These are phyloP conservation scores for Xylaria longipes DNA, from an alignment of 495 filamentous ascomycete species.

Conservation along the genomic window DNA sequence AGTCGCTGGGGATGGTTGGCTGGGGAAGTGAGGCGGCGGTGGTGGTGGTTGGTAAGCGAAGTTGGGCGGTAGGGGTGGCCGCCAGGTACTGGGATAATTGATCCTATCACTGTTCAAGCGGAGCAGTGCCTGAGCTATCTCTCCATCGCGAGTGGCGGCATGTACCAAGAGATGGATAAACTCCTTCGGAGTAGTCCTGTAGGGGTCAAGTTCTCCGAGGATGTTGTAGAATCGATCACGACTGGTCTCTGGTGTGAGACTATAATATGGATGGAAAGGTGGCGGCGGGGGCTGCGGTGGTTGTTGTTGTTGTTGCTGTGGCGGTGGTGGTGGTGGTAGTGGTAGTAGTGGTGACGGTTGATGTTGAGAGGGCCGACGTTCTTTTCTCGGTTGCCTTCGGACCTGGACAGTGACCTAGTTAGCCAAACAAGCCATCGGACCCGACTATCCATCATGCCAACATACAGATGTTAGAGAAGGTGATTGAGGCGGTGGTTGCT, in stretches of 20 bases:
- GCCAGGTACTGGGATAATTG: conserved; percentile 6
- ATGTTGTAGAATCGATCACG: conserved; percentile 17
- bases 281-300: neutral
- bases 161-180: conserved; percentile 16
- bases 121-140: neutral
- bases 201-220: conserved; percentile 18
- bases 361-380: neutral
- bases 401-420: neutral
- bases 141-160: conserved; percentile 4
- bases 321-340: neutral
- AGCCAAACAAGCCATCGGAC: neutral
- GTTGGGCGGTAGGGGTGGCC: neutral
- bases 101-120: conserved; percentile 16
- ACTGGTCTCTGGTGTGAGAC: neutral
- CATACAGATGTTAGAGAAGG: neutral
- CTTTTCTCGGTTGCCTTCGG: neutral
- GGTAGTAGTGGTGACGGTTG: neutral
- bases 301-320: neutral
- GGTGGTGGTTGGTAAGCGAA: neutral
- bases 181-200: conserved; percentile 9
- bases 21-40: too few species aligned
- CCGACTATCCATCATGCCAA: neutral
- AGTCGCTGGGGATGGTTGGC: neutral
- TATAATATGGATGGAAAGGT: conserved; percentile 11
- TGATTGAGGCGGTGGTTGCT: neutral